Evolutionary conservation across 1,284 basidiomycete species (phyloP), one percentile per base, ranked within the genome.

Genomic region (Apiotrichum gracile): DNA sequence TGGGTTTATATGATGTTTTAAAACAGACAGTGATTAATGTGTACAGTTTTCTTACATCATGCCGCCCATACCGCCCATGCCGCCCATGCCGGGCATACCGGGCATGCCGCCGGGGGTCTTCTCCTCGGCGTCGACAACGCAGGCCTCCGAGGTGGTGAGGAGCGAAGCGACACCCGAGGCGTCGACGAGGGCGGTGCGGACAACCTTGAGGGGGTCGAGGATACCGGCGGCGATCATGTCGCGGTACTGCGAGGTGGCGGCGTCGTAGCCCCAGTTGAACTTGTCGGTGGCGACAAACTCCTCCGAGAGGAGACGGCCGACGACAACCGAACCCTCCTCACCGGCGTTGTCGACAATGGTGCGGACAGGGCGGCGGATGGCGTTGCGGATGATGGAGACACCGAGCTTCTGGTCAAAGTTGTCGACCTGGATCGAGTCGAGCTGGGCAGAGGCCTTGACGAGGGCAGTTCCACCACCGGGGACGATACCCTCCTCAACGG

Each of bases 401-500:
- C 94, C 94, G 52, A 97, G 87, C 72, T 92, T 87, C 74, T 97
- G 93, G 80, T 98, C 94, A 74, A 97, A 97, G 88, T 97, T 97
- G 75, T 80, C 79, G 5, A 89, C 88, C 40, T 82, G 75, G 65
- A 97, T 84, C 45, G 81, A 79, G 69, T 87, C 84, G 54, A 97
- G 85, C 51, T 86, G 81, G 38, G 89, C 80, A 25, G 86, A 88
- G 2, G 93, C 92, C 79, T 94, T 96, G 66, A 76, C 64, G 40
- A 76, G 63, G 22, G 91, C 91, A 33, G 90, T 85, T 76, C 92
- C 92, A 75, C 93, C 92, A 58, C 94, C 94, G 54, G 92, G 91
- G 39, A 97, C 86, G 67, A 97, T 96, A 72, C 94, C 94, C 76
- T 97, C 91, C 78, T 97, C 94, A 47, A 98, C 94, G 47, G 94